Base-by-base conservation (phyloP, 495 filamentous ascomycete species). In the Darksidea phi region DNA sequence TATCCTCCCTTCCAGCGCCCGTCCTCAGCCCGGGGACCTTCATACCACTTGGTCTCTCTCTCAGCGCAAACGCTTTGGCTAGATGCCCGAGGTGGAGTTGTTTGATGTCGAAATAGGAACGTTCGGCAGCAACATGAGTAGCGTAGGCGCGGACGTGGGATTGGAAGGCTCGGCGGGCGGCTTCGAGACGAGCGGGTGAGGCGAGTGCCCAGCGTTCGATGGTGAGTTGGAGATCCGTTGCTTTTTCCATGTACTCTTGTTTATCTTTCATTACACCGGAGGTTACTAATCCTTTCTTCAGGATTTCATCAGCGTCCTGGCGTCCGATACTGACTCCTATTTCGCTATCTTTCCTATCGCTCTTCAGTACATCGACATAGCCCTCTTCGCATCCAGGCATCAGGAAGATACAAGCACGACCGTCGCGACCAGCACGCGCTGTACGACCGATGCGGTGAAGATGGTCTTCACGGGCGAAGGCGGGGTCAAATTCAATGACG, bases 141-240 rank as follows among this genome's bases (percentile, higher is more conserved):
- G 95, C 89, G 69, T 98, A 98, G 0, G 95, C 94, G 15, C 95
- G 80, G 49, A 97, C 85, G 69, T 97, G 92, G 15, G 89, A 94
- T 63, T 93, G 88, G 77, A 87, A 98, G 0, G 87, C 94, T 47
- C 87, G 84, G 8, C 88, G 79, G 0, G 86, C 92, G 72, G 89
- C 77, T 57, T 89, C 88, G 1, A 91, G 80, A 36, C 82, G 79
- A 43, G 79, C 72, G 6, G 79, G 77, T 49, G 84, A 79, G 18
- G 83, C 81, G 3, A 86, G 68, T 3, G 82, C 77, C 86, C 88
- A 91, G 5, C 87, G 77, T 72, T 92, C 88, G 0, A 88, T 74
- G 26, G 86, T 81, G 47, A 91, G 76, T 67, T 92, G 88, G 80
- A 83, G 89, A n/a, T 88, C 83, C 20, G 88, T 90, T 2, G 89